A percentile compares a stretch with the other conserved stretches of the same genome.
These are phyloP conservation scores for Chenopodium berlandieri DNA, from an alignment of 148 eudicot genomes.

Conservation along the genomic window DNA sequence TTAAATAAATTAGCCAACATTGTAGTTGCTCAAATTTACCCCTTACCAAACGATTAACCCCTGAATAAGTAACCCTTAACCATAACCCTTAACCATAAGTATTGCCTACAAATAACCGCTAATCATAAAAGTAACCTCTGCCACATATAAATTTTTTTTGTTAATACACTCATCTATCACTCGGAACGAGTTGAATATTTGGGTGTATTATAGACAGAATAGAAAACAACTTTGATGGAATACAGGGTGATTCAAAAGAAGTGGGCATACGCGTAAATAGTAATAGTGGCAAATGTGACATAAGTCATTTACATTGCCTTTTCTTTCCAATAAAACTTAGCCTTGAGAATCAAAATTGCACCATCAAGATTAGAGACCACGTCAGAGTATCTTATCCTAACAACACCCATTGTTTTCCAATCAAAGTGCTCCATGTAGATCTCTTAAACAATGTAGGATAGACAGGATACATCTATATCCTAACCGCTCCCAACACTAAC, in stretches of 20 bases:
- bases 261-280: background rate
- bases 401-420: slow-evolving; percentile 2
- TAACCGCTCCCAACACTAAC: background rate
- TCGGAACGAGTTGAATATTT: too few species aligned
- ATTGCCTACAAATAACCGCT: too few species aligned
- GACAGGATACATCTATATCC: background rate
- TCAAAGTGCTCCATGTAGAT: slow-evolving; percentile 5
- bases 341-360: slow-evolving; percentile 12
- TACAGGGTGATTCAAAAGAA: background rate
- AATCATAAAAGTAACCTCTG: too few species aligned
- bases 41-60: too few species aligned
- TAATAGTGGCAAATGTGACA: slow-evolving; percentile 11
- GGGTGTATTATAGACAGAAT: too few species aligned
- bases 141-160: too few species aligned
- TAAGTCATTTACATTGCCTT: slow-evolving; percentile 8
- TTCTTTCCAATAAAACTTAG: background rate
- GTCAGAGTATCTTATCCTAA: slow-evolving; percentile 25
- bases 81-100: too few species aligned
- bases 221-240: background rate
- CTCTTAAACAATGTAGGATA: background rate
- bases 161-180: too few species aligned
- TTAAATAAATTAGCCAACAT: too few species aligned
- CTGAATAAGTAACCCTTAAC: too few species aligned
- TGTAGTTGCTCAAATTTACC: too few species aligned
- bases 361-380: slow-evolving; percentile 2